A percentile compares a stretch with the other conserved stretches of the same genome.
phyloP scores from a whole-genome alignment of 169 alveolate species.

The Cryptosporidium muris region DNA sequence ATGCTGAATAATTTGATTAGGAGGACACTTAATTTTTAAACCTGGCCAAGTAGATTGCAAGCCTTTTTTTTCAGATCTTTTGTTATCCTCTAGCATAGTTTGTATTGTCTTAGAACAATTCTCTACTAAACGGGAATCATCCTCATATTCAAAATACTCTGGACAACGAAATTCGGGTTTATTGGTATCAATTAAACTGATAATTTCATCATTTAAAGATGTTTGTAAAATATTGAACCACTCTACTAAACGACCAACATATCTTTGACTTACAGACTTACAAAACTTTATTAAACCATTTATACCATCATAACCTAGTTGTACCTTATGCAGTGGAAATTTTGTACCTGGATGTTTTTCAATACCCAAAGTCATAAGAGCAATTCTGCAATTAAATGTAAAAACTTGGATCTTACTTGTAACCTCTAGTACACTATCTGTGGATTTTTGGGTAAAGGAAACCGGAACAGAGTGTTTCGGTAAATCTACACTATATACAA shows the following conservation, averaged over 20 bases:
- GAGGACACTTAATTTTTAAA: conserved; percentile 31
- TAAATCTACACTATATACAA: conserved; percentile 50
- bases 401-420: conserved; percentile 45
- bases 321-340: conserved; percentile 41
- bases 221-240: conserved; percentile 68
- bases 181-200: conserved; percentile 17
- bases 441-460: conserved; percentile 52
- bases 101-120: conserved; percentile 60
- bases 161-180: conserved; percentile 69
- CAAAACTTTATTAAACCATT: conserved; percentile 56
- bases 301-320: conserved; percentile 37
- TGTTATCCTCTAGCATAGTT: conserved; percentile 54
- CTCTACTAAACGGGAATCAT: conserved; percentile 36
- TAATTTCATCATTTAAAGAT: conserved; percentile 56
- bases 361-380: conserved; percentile 58
- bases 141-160: conserved; percentile 59
- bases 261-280: conserved; percentile 57
- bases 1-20: conserved; percentile 52
- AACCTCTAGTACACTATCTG: conserved; percentile 43
- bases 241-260: conserved; percentile 62
- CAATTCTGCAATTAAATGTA: conserved; percentile 57
- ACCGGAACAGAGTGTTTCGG: conserved; percentile 52
- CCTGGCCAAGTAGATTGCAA: conserved; percentile 36
- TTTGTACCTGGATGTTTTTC: conserved; percentile 58
- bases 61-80: conserved; percentile 30